A percentile compares a stretch with the other conserved stretches of the same genome.
These are phyloP conservation scores for Ilex asprella DNA, from an alignment of 257 asterid species.

Conservation along the genomic window DNA sequence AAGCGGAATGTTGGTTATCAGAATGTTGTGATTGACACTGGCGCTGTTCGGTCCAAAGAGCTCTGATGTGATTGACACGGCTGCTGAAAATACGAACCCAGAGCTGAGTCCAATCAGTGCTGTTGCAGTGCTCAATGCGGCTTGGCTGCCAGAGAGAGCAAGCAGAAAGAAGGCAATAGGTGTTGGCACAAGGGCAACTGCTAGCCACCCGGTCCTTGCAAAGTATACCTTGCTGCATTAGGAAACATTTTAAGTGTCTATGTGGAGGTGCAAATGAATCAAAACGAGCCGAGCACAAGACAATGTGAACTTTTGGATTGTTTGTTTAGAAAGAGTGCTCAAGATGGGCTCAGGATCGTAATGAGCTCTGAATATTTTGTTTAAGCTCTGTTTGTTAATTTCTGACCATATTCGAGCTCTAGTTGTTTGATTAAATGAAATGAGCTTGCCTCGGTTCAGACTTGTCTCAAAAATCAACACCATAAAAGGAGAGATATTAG, in stretches of 20 bases:
- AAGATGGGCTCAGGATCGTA: no score
- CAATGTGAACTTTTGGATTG: no score
- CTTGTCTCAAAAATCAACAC: no score
- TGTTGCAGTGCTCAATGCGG: constrained; percentile 34
- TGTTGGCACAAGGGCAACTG: constrained; percentile 42
- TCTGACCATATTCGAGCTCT: no score
- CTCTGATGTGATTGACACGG: constrained; percentile 57
- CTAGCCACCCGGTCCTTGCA: constrained; percentile 57
- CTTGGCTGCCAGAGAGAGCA: constrained; percentile 31
- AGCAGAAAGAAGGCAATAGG: constrained; percentile 50
- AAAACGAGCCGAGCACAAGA: no score
- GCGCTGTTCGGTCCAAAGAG: constrained; percentile 60
- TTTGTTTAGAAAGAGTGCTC: no score
- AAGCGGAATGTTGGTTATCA: constrained; percentile 57
- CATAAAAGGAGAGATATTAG: no score
- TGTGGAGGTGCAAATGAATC: no score
- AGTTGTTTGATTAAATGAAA: no score
- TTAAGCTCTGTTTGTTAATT: no score
- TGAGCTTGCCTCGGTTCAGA: no score
- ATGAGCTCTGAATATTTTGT: no score
- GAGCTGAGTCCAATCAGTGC: constrained; percentile 58
- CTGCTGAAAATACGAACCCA: constrained; percentile 51
- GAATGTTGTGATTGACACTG: constrained; percentile 60
- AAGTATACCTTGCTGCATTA: constrained; percentile 41
- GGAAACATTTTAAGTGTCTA: background rate